phyloP scores from a whole-genome alignment of 2,329 filamentous ascomycete genomes.

The Cladophialophora carrionii region DNA sequence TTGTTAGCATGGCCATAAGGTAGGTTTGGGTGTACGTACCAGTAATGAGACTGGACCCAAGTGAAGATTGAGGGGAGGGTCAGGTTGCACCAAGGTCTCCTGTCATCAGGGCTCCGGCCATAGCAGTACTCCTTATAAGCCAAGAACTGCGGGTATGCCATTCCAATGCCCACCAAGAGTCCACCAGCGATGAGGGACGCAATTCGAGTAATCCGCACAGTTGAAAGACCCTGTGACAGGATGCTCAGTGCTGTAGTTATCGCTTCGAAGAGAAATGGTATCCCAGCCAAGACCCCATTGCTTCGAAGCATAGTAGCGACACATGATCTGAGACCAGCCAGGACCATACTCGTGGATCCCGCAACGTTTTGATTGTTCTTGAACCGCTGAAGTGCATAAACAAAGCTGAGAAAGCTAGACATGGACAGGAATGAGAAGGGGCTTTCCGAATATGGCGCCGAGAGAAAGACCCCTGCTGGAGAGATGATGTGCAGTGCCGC shows the following conservation, averaged over 20 bases:
- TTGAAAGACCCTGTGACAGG: constrained; percentile 43
- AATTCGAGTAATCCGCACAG: constrained; percentile 57
- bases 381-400: constrained; percentile 49
- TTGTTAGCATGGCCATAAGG: constrained; percentile 12
- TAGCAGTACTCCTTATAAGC: constrained; percentile 75
- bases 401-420: constrained; percentile 70
- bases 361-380: constrained; percentile 46
- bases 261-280: constrained; percentile 71
- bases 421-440: constrained; percentile 79
- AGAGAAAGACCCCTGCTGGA: constrained; percentile 86
- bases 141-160: constrained; percentile 70
- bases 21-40: constrained; percentile 60
- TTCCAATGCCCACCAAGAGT: constrained; percentile 66
- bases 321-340: constrained; percentile 50
- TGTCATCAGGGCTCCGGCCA: constrained; percentile 38
- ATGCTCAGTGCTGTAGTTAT: constrained; percentile 50
- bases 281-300: constrained; percentile 83
- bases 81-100: constrained; percentile 73
- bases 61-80: constrained; percentile 84
- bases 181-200: constrained; percentile 68
- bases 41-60: constrained; percentile 88
- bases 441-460: constrained; percentile 81
- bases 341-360: constrained; percentile 48
- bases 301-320: constrained; percentile 74
- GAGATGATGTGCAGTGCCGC: constrained; percentile 79